A percentile compares a stretch with the other conserved stretches of the same genome.
Evolutionary conservation across 495 filamentous ascomycete species (phyloP).

Genomic region (Saxispiralis lemnorum): DNA sequence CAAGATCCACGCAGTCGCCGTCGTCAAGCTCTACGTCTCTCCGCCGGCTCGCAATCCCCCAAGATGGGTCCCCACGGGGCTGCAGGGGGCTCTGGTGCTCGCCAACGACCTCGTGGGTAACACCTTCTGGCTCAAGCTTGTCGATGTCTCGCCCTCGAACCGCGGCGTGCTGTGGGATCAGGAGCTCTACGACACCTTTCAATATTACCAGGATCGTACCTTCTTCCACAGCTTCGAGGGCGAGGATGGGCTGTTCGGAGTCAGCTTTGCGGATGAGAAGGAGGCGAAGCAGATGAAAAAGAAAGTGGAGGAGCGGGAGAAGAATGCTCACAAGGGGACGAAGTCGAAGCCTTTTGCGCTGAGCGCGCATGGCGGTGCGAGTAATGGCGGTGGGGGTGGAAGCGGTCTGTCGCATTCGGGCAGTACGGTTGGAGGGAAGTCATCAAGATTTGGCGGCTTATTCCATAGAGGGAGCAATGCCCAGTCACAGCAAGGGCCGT

Average conservation of each 20-base stretch:
- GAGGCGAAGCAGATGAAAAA: constrained; percentile 87
- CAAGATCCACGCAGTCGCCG: constrained; percentile 87
- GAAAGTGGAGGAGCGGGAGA: constrained; percentile 86
- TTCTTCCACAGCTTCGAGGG: constrained; percentile 97
- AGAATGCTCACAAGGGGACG: constrained; percentile 78
- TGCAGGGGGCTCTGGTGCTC: constrained; percentile 85
- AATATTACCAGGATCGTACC: constrained; percentile 84
- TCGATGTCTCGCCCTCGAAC: constrained; percentile 71
- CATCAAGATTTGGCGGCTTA: constrained; percentile 43
- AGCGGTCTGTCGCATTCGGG: constrained; percentile 12
- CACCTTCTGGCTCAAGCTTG: constrained; percentile 92
- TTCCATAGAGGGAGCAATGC: constrained; percentile 46
- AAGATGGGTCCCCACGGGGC: constrained; percentile 73
- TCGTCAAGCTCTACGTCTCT: constrained; percentile 85
- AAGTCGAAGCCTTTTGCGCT: constrained; percentile 53
- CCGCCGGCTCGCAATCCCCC: constrained; percentile 61
- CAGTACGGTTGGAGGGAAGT: constrained; percentile 30
- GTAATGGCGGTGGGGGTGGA: constrained; percentile 29
- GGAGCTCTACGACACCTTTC: constrained; percentile 86
- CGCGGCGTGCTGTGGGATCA: constrained; percentile 96
- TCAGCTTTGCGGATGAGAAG: constrained; percentile 90
- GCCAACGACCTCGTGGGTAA: constrained; percentile 87
- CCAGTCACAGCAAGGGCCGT: constrained; percentile 33
- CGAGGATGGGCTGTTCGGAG: constrained; percentile 70
- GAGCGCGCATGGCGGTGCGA: constrained; percentile 8